phyloP scores from a whole-genome alignment of 257 asterid species.

The Fraxinus americana region DNA sequence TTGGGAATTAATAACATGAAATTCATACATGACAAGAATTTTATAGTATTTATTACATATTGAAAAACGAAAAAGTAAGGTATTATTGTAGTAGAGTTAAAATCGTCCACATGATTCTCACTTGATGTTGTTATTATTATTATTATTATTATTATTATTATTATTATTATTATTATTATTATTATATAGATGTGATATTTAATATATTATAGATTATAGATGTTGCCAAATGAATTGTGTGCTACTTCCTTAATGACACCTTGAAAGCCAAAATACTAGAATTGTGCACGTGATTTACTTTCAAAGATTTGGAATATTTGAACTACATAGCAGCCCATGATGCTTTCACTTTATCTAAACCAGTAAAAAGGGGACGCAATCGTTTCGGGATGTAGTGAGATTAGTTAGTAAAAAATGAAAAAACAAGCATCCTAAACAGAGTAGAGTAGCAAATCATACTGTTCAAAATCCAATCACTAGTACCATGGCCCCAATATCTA shows the following conservation, averaged over 20 bases:
- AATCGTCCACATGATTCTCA: too few relatives aligned
- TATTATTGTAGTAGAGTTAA: too few relatives aligned
- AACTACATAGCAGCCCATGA: background rate
- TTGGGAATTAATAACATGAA: too few relatives aligned
- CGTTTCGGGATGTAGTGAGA: background rate
- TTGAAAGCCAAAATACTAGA: background rate
- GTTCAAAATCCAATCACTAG: background rate
- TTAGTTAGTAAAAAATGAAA: background rate
- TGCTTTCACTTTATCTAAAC: background rate
- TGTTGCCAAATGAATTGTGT: background rate
- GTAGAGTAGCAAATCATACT: too few relatives aligned
- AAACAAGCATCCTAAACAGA: background rate
- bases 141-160: too few relatives aligned
- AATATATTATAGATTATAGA: too few relatives aligned
- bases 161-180: too few relatives aligned
- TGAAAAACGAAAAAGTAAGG: too few relatives aligned
- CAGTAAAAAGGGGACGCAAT: background rate
- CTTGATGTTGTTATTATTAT: too few relatives aligned
- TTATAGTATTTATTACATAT: too few relatives aligned
- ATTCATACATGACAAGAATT: too few relatives aligned
- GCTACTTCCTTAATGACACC: background rate
- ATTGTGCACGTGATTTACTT: background rate
- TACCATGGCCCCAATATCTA: background rate
- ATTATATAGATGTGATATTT: too few relatives aligned
- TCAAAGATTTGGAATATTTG: background rate